Evolutionary conservation across 352 stramenopile genomes (phyloP), one percentile per base, ranked within the genome.

Genomic region (Pythium angustatum): DNA sequence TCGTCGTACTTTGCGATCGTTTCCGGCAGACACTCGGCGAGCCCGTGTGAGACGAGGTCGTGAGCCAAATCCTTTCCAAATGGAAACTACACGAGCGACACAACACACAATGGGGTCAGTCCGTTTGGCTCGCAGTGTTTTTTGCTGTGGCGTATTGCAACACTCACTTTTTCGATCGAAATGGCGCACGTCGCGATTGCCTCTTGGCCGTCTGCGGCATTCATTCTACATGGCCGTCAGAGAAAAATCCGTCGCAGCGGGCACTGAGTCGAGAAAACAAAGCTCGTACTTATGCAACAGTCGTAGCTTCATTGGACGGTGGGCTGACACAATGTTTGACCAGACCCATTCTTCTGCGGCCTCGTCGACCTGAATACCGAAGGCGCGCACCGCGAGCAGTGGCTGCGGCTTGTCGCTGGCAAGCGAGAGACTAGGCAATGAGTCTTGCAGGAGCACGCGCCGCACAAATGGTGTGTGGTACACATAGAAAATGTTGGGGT

Each of bases 401-500:
- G 50, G 40, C 27, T 66, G 55, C 3, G n/a, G 31, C 19, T 59
- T 50, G 30, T 65, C 69, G 14, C 40, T 53, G 31, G 68, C 60
- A 10, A 49, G 27, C 28, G 56, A 48, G 54, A 52, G 60, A 48
- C 50, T 72, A 6, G 85, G 81, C 19, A 90, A 44, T 14, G 73
- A 78, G 60, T 94, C 85, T 43, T 78, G 72, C 41, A 93, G 57
- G 30, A 91, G 17, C 24, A 73, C 69, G 14, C 85, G 82, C 2
- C 85, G 78, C 24, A 83, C 30, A 30, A 91, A 83, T 30, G 86
- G 86, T 49, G 82, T 90, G 63, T 94, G 86, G 62, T 92, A 92
- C 41, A 94, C 84, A 60, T 90, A 92, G 30, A 94, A 89, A 9
- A 93, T 52, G 60, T 74, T 93, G 41, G 86, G 79, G 38, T 94